Conservation (phyloP, 2,329 filamentous ascomycete genomes). For the Talaromyces sp. region DNA sequence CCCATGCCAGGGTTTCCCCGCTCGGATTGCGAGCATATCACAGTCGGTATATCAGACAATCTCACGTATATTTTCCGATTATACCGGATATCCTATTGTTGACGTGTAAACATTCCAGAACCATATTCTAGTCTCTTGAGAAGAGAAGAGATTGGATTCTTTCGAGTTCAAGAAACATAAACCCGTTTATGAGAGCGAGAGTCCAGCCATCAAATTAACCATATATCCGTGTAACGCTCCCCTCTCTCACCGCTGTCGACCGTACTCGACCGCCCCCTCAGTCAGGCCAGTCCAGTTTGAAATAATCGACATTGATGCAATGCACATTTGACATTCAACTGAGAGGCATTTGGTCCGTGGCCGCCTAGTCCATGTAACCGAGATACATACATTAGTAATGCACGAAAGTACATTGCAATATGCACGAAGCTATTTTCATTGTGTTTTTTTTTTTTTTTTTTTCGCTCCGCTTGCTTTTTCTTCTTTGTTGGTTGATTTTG, state of each 20-base stretch:
- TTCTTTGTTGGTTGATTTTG: background rate
- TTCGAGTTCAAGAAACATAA: background rate
- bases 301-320: constrained; percentile 9
- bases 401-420: background rate
- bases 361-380: background rate
- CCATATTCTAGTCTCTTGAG: background rate
- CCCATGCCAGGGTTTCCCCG: background rate
- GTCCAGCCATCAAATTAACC: constrained; percentile 6
- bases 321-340: background rate
- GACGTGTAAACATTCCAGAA: background rate
- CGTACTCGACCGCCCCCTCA: constrained; percentile 3
- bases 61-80: background rate
- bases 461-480: background rate
- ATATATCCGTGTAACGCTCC: background rate
- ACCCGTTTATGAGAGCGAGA: background rate
- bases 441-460: background rate
- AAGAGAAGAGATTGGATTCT: background rate
- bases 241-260: constrained; percentile 8
- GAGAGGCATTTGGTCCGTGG: constrained; percentile 3
- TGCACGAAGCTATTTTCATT: constrained; percentile 6
- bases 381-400: constrained; percentile 6
- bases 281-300: constrained; percentile 15
- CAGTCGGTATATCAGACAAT: background rate
- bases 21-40: background rate
- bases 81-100: background rate